Base-by-base conservation (phyloP, 2,329 filamentous ascomycete genomes). In the Esteya vermicola region DNA sequence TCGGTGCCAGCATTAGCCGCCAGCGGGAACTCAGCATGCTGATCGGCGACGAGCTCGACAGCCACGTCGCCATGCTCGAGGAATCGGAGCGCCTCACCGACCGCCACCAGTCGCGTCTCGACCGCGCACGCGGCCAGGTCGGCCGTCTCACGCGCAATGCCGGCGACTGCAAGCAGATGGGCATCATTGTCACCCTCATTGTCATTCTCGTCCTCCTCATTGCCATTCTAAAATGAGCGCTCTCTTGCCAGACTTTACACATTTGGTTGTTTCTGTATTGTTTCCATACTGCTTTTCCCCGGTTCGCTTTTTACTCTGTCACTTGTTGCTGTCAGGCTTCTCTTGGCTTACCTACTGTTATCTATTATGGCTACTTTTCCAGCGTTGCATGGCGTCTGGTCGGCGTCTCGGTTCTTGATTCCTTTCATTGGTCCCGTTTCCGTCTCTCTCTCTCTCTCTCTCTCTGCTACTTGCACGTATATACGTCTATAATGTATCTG, bases 21-120 rank as follows among this genome's bases (percentile, higher is more conserved):
- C 91, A 96, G 64, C 71, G 93, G 37, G 85, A 96, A 63, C 68
- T 98, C 45, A 88, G 81, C 55, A 93, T 95, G 64, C 85, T 91
- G 63, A 96, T 98, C 52, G 89, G 91, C 23, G 84, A 95, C 57
- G 91, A 98, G 67, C 69, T 98, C 27, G 91, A 96, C 51, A 81
- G 78, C 50, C 91, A 98, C 53, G 82, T 93, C 28, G 70, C 81
- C 50, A 68, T 98, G 67, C 67, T 98, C 23, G 89, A 95, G 56
- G 89, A 94, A 52, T 77, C 93, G 33, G 91, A 96, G 54, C 72
- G 72, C 33, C 72, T 80, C 18, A 82, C 88, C 8, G 86, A 94
- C 56, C 67, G 88, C 43, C 88, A 96, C 61, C 73, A 81, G 56
- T 67, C 66, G 21, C 76, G 83, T 37, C 65, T 98, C 38, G 75